Base-by-base conservation (phyloP, 108 stramenopile genomes). In the Hondaea fermentalgiana region DNA sequence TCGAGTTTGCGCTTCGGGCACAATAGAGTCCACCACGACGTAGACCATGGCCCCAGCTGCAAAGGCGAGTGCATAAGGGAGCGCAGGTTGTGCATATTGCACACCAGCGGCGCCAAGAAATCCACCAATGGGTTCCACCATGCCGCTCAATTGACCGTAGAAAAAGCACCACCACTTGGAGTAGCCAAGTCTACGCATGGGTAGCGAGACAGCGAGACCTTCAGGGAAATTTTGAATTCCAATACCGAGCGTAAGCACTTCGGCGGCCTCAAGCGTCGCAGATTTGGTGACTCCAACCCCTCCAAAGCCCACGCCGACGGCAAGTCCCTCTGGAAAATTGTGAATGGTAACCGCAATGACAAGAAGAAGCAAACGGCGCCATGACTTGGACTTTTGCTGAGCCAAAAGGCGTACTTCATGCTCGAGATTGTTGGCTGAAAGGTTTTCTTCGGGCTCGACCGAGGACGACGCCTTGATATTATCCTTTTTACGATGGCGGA, bases 41-140 rank as follows among this genome's bases (percentile, higher is more conserved):
- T 76, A 90, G 43, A 90, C 47, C 89, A 90, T 90, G 5, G 89
- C 89, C 28, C 72, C 89, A 5, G 87, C 72, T 57, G 89, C 89
- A 83, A 90, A 90, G 45, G 87, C 89, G 4, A 90, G 87, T 14
- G 89, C 89, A 58, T 87, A 90, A 5, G 89, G 89, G 28, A 90
- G 87, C 14, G 43, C n/a, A 3, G 72, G 72, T 58, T 87, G 43
- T 4, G 72, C 89, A 10, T 47, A 14, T 5, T 28, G 45, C 19
- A 90, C 89, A 16, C 19, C 72, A 5, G 83, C 76, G 5, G 89
- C 89, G 42, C 89, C 89, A 6, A 87, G 49, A 5, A 90, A 4
- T 12, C 89, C 89, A 4, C 72, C 83, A 28, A 90, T n/a, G 5
- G 89, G 89, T 53, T 90, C 72, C 12, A 90, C 89, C 57, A 87